Evolutionary conservation across 208 protist species (phyloP), one percentile per base, ranked within the genome.

Genomic region (Phytomonas francai): DNA sequence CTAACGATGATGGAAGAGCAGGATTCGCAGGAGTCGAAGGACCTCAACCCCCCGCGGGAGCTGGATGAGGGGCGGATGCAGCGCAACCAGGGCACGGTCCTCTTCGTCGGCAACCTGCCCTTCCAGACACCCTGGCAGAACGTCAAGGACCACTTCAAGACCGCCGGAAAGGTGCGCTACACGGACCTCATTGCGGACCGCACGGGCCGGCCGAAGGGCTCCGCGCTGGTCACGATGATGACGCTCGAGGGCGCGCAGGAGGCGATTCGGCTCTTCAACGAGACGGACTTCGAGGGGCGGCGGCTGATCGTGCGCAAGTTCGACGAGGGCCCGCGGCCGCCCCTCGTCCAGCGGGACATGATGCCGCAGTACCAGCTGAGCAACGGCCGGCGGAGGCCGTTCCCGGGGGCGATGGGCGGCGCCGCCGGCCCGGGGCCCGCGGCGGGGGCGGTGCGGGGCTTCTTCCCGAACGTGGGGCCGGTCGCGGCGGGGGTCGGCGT

Each of bases 41-140:
- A 78, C 51, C 70, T 78, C 36, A 51, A 49, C 30, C 56, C 70
- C 42, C 64, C 71, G 39, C 67, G 71, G 62, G 57, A 63, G 63
- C 74, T 66, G 39, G 45, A 76, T 14, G 72, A 79, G 30, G 71
- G 77, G 73, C 61, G 70, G 68, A 68, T 78, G 75, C 39, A 79
- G 72, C 81, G 78, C 59, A 85, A 86, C 73, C 73, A 82, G 33
- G 86, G 84, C 33, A 92, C 79, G 63, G 78, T 90, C 65, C 79
- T 97, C 51, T 97, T 93, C 66, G 89, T 97, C 11, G 85, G 85
- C 28, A 97, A 97, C 73, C 78, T 97, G 9, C 83, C 89, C 22
- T 97, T 91, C 67, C 78, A 84, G 64, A 92, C 87, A 1, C 87
- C 85, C 32, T 97, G 91, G 89, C 88, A 93, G 75, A 71, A 84